A percentile compares a stretch with the other conserved stretches of the same genome.
phyloP scores from a whole-genome alignment of 495 filamentous ascomycete species.

The Staphylotrichum longicolle region DNA sequence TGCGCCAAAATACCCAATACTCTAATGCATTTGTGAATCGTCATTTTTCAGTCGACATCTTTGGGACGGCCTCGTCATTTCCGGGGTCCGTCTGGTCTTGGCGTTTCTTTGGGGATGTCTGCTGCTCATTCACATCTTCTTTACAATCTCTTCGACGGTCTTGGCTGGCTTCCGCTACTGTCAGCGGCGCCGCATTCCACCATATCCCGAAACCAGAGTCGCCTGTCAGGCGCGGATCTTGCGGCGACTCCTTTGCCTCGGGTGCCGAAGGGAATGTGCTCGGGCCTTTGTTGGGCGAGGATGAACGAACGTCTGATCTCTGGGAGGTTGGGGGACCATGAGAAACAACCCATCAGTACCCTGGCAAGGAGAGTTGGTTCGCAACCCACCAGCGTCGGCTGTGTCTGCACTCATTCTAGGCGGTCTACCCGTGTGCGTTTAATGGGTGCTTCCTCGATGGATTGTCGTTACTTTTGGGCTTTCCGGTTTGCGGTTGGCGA shows the following conservation, averaged over 20 bases:
- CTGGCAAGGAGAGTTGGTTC: constrained; percentile 12
- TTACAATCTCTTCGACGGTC: constrained; percentile 22
- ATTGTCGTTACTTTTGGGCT: constrained; percentile 16
- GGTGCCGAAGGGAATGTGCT: too few relatives aligned
- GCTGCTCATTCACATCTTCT: constrained; percentile 33
- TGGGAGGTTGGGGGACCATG: neutral
- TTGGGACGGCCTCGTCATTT: constrained; percentile 23
- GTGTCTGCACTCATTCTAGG: constrained; percentile 10
- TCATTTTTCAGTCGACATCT: constrained; percentile 36
- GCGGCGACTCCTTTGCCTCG: neutral
- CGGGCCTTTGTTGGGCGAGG: neutral
- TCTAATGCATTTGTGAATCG: constrained; percentile 51
- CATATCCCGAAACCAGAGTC: constrained; percentile 4
- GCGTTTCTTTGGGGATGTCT: constrained; percentile 33
- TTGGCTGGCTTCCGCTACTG: constrained; percentile 21
- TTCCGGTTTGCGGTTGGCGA: constrained; percentile 14
- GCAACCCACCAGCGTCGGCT: constrained; percentile 25
- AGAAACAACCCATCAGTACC: constrained; percentile 1
- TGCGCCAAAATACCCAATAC: constrained; percentile 49
- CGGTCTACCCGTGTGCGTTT: neutral
- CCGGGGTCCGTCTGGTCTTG: constrained; percentile 29
- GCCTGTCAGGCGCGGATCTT: too few relatives aligned
- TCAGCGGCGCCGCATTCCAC: constrained; percentile 16
- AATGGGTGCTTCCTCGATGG: constrained; percentile 8
- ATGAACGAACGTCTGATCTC: neutral